A percentile compares a stretch with the other conserved stretches of the same genome.
Conservation (phyloP, 192 early-diverging fungal species). For the Linnemannia zychae region DNA sequence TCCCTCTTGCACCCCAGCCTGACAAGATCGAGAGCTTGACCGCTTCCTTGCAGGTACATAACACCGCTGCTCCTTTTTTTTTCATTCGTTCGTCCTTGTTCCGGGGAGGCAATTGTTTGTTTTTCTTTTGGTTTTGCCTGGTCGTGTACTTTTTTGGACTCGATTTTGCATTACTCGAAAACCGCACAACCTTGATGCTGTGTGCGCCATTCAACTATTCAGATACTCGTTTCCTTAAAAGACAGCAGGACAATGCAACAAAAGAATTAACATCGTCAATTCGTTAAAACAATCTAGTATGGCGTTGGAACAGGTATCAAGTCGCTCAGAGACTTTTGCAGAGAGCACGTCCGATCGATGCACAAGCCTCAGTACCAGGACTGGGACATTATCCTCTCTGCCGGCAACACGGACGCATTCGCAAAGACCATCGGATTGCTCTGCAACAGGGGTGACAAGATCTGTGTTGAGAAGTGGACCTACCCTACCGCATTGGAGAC, state of each 20-base stretch:
- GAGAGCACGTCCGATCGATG: conserved; percentile 61
- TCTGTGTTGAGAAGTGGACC: conserved; percentile 76
- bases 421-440: conserved; percentile 70
- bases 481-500: conserved; percentile 72
- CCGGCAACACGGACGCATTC: conserved; percentile 74
- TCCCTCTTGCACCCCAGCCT: conserved; percentile 39
- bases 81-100: background rate
- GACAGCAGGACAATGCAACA: background rate
- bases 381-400: conserved; percentile 75
- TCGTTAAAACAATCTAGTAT: conserved; percentile 63
- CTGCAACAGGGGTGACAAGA: conserved; percentile 67
- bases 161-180: background rate
- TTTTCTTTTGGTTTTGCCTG: background rate
- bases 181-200: background rate
- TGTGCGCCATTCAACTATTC: background rate
- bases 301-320: conserved; percentile 66
- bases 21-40: conserved; percentile 45
- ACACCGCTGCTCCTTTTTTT: background rate
- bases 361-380: conserved; percentile 68
- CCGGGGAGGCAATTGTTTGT: background rate
- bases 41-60: conserved; percentile 49
- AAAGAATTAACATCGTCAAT: background rate
- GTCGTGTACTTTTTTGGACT: conserved; percentile 7
- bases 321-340: conserved; percentile 60
- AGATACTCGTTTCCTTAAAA: background rate